Conservation (phyloP, 805 yeast genomes). For the Tetrapisispora iriomotensis region DNA sequence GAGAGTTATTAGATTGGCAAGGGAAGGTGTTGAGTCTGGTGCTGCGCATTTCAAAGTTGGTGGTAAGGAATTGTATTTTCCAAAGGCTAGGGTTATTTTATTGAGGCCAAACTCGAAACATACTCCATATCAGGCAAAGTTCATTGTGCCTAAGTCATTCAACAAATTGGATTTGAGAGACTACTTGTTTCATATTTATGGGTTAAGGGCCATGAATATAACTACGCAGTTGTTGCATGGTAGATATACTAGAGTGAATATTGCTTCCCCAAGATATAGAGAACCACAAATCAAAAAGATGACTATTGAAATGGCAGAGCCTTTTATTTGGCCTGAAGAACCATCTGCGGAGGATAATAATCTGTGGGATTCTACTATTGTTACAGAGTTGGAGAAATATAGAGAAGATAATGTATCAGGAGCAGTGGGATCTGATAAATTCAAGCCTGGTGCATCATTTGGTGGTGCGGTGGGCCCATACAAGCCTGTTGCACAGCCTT, state of each 20-base stretch:
- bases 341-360: constrained; percentile 32
- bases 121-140: constrained; percentile 95
- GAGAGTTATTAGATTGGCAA: constrained; percentile 28
- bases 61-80: constrained; percentile 66
- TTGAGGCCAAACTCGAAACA: constrained; percentile 91
- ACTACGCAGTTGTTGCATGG: constrained; percentile 80
- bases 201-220: constrained; percentile 78
- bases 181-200: constrained; percentile 82
- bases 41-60: constrained; percentile 80
- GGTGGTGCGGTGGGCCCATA: constrained; percentile 56
- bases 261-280: constrained; percentile 56
- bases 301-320: constrained; percentile 94
- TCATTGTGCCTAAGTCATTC: constrained; percentile 86
- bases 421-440: constrained; percentile 53
- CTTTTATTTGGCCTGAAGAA: constrained; percentile 88
- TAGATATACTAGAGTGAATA: constrained; percentile 50
- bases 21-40: constrained; percentile 48
- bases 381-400: constrained; percentile 40
- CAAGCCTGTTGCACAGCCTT: constrained; percentile 54
- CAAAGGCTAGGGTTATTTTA: constrained; percentile 70
- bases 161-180: constrained; percentile 92
- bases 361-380: constrained; percentile 32
- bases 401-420: constrained; percentile 34
- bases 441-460: constrained; percentile 61
- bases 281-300: constrained; percentile 80